phyloP scores from a whole-genome alignment of 169 alveolate genomes.

The Plasmodium adleri region DNA sequence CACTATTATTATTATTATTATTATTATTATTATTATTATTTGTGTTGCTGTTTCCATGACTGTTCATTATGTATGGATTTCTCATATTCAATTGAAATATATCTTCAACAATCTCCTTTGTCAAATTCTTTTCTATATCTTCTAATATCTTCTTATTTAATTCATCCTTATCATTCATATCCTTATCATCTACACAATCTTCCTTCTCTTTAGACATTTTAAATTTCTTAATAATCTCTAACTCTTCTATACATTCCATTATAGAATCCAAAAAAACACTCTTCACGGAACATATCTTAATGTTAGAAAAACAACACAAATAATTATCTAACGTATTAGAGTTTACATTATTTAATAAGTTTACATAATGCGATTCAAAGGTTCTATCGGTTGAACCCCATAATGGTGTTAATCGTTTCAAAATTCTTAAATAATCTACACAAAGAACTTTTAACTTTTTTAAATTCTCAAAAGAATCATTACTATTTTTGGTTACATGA shows the following conservation, averaged over 20 bases:
- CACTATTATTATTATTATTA: not conserved
- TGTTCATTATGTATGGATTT: constrained; percentile 29
- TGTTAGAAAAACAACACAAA: constrained; percentile 58
- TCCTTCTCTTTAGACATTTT: constrained; percentile 20
- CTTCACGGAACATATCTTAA: constrained; percentile 32
- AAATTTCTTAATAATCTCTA: constrained; percentile 50
- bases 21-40: not conserved
- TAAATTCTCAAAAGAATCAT: constrained; percentile 8
- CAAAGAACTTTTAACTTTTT: constrained; percentile 36
- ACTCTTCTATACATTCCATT: constrained; percentile 52
- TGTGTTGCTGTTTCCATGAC: constrained; percentile 16
- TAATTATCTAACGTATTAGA: constrained; percentile 41
- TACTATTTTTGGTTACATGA: too few relatives aligned
- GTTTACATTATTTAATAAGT: constrained; percentile 36
- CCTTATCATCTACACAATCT: not conserved
- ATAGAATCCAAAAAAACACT: constrained; percentile 44
- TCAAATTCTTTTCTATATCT: constrained; percentile 39
- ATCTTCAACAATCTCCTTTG: constrained; percentile 62
- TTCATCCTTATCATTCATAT: constrained; percentile 8
- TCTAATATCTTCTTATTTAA: constrained; percentile 13
- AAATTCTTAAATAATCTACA: constrained; percentile 44
- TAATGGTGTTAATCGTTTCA: constrained; percentile 31
- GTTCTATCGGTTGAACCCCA: constrained; percentile 59
- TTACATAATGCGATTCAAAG: constrained; percentile 66
- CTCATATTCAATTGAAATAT: constrained; percentile 29